Evolutionary conservation across 2,329 filamentous ascomycete genomes (phyloP), one percentile per base, ranked within the genome.

Genomic region (Pyricularia sp.): DNA sequence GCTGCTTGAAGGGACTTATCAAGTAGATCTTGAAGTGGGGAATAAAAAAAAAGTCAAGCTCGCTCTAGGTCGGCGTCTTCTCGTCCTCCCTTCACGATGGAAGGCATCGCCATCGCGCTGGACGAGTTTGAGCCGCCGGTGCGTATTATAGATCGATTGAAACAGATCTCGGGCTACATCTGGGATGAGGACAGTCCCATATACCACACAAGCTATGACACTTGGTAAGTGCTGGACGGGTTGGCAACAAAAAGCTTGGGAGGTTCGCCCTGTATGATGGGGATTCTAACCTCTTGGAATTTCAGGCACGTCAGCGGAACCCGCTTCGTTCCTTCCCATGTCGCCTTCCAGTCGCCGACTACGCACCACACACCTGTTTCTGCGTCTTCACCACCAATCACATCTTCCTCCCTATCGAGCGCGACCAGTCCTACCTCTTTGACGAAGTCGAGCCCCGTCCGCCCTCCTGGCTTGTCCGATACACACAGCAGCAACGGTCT

Each of bases 131-230:
- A 86, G 73, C 86, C 87, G 66, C 88, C 88, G 59, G 79, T 82
- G 69, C 84, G 87, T 70, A 82, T 93, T 64, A 88, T 87, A 70
- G 88, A 92, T 73, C 84, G 89, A 63, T 80, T 93, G 69, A 82
- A 84, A 67, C 88, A 90, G 73, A 81, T 93, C 68, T 82, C 87
- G 60, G 89, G 88, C 64, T 92, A 91, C 73, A 85, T 83, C 7
- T 93, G 89, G 89, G 88, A 92, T 74, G 88, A 90, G 69, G 81
- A 83, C 16, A 74, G 72, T 65, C 75, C 75, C 30, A 84, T 84
- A 12, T 78, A 82, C 65, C 85, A 87, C 72, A 83, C 84, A 63
- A 91, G 87, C 70, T 97, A 96, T 76, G 91, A 96, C 74, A 92
- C 93, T 78, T 97, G 93, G 91, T 86, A n/a, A 9, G 62, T 35